Conservation (phyloP, 2,329 filamentous ascomycete species). For the Talaromyces funiculosus region DNA sequence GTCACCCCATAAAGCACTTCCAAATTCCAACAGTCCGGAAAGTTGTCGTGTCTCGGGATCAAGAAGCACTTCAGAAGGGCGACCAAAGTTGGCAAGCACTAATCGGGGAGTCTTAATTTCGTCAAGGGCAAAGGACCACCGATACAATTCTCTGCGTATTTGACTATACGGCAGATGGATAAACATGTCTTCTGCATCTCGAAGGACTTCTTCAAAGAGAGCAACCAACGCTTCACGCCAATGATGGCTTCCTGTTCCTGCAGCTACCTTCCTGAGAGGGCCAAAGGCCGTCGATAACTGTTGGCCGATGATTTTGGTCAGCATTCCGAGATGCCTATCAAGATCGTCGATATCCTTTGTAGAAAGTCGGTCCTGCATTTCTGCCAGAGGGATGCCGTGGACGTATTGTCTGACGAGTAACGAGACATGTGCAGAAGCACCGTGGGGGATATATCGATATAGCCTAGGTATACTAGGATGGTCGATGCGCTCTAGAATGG, state of each 20-base stretch:
- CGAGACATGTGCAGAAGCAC: conserved; percentile 24
- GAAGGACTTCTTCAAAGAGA: conserved; percentile 49
- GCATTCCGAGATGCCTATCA: conserved; percentile 30
- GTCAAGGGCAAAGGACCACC: conserved; percentile 43
- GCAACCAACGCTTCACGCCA: conserved; percentile 51
- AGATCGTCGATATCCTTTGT: conserved; percentile 26
- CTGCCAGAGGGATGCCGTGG: conserved; percentile 28
- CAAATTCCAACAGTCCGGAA: conserved; percentile 49
- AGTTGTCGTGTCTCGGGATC: conserved; percentile 45
- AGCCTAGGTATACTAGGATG: conserved; percentile 34
- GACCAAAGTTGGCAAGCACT: conserved; percentile 47
- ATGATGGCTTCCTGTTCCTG: conserved; percentile 41
- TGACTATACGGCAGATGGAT: conserved; percentile 53
- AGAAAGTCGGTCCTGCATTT: conserved; percentile 27
- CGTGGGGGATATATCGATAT: conserved; percentile 31
- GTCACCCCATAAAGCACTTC: conserved; percentile 53
- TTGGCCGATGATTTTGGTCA: conserved; percentile 39
- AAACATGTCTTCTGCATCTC: conserved; percentile 55
- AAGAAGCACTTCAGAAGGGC: conserved; percentile 48
- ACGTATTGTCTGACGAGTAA: conserved; percentile 36
- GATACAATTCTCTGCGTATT: conserved; percentile 46
- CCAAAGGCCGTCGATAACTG: conserved; percentile 49
- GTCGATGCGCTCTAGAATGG: conserved; percentile 29
- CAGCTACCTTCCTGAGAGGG: conserved; percentile 42
- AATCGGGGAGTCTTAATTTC: conserved; percentile 48